These are phyloP conservation scores for Sclerotinia spermophila DNA, from an alignment of 2,329 filamentous ascomycete genomes.

Conservation along the genomic window DNA sequence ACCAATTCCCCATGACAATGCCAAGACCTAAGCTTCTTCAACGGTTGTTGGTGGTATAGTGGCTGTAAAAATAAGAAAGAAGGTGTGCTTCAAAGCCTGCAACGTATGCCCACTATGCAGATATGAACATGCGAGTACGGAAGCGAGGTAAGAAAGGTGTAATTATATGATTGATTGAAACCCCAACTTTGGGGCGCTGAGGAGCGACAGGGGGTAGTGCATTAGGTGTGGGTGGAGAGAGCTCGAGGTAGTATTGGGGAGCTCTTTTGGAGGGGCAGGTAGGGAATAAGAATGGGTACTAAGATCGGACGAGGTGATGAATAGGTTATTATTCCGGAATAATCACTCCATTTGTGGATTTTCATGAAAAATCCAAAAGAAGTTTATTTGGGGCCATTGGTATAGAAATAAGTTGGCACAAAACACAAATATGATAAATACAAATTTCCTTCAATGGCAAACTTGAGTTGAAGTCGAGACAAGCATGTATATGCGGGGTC, in stretches of 20 bases:
- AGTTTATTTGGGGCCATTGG: neutral
- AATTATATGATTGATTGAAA: neutral
- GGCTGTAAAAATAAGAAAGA: neutral
- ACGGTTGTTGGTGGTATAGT: neutral
- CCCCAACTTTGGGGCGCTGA: constrained; percentile 1
- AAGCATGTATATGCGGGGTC: constrained; percentile 3
- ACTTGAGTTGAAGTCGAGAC: constrained; percentile 1
- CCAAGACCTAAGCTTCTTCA: constrained; percentile 1
- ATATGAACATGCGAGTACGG: neutral
- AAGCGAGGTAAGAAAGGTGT: neutral
- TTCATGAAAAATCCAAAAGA: neutral
- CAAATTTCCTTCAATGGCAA: neutral
- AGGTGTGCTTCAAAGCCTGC: neutral
- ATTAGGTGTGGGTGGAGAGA: constrained; percentile 5
- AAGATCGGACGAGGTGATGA: neutral
- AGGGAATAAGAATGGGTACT: neutral
- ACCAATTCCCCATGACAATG: neutral
- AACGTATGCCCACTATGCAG: neutral
- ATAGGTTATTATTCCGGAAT: neutral
- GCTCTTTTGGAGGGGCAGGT: neutral
- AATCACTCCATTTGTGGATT: neutral
- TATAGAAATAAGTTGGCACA: neutral
- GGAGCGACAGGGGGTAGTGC: neutral
- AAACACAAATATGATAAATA: neutral
- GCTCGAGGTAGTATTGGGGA: neutral